A percentile compares a stretch with the other conserved stretches of the same genome.
phyloP scores from a whole-genome alignment of 345 rosid species.

The Excoecaria cochinchinensis region DNA sequence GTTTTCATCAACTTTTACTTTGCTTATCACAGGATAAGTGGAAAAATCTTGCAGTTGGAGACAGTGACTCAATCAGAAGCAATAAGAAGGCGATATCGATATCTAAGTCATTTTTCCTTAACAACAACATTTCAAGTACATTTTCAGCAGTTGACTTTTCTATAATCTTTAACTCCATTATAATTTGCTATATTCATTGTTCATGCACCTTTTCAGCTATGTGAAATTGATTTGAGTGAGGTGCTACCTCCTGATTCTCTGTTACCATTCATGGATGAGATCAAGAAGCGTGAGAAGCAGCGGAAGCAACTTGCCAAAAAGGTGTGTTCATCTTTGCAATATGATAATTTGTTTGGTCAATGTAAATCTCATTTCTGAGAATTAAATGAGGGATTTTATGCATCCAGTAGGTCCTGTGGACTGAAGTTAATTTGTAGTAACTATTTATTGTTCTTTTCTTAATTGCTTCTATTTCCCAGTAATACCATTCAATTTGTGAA shows the following conservation, averaged over 20 bases:
- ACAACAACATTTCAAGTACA: conserved; percentile 79
- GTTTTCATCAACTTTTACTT: background rate
- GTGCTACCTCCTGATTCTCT: conserved; percentile 61
- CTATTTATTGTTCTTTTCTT: background rate
- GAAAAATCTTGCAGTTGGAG: conserved; percentile 83
- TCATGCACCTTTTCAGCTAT: conserved; percentile 51
- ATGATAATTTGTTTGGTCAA: too few species aligned
- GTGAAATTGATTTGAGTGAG: conserved; percentile 83
- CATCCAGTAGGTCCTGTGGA: background rate
- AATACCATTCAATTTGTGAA: background rate
- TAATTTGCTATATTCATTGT: background rate
- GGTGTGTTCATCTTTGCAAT: conserved; percentile 42
- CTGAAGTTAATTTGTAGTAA: background rate
- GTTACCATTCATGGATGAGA: conserved; percentile 83
- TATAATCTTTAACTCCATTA: background rate
- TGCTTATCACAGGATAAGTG: conserved; percentile 57
- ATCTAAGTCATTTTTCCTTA: conserved; percentile 86
- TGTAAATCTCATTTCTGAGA: background rate
- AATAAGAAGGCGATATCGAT: conserved; percentile 79
- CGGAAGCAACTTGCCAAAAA: conserved; percentile 72
- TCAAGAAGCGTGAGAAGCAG: conserved; percentile 76
- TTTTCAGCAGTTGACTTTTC: conserved; percentile 11
- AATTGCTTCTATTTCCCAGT: background rate
- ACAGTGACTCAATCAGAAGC: conserved; percentile 82
- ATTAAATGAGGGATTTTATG: background rate